Conservation (phyloP, 768 basidiomycete genomes). For the Boletus subparvulus region DNA sequence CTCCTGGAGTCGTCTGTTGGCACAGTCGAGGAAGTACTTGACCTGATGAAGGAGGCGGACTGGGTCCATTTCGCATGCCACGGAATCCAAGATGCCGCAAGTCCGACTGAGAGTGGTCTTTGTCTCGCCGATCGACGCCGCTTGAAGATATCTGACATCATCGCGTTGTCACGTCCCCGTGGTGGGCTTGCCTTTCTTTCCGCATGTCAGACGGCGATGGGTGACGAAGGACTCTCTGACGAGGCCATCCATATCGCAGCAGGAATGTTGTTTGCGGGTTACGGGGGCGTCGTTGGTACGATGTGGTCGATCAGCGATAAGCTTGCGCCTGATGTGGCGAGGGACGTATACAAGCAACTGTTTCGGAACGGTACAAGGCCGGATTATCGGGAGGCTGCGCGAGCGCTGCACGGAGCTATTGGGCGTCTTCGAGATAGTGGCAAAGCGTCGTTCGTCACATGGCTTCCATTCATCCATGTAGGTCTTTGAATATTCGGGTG, state of each 20-base stretch:
- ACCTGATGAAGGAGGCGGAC: no score
- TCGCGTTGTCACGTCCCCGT: constrained; percentile 5
- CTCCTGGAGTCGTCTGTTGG: neutral
- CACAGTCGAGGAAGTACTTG: neutral
- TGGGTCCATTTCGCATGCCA: neutral
- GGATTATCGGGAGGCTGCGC: no score
- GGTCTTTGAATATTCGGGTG: no score
- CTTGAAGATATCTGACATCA: neutral
- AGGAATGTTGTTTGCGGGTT: constrained; percentile 37
- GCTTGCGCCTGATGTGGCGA: neutral
- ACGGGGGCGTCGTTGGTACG: constrained; percentile 37
- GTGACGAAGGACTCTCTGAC: no score
- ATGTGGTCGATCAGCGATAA: constrained; percentile 44
- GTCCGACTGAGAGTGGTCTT: no score
- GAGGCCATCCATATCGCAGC: constrained; percentile 2
- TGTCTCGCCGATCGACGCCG: neutral
- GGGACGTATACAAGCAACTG: neutral
- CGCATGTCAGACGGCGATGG: constrained; percentile 37
- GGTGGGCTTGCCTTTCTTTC: constrained; percentile 42
- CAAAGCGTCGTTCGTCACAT: no score
- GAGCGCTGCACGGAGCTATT: no score
- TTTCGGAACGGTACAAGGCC: neutral
- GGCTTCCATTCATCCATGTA: no score
- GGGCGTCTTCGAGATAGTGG: no score
- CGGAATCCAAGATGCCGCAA: neutral